Evolutionary conservation across 768 basidiomycete species (phyloP), one percentile per base, ranked within the genome.

Genomic region (Ephemerocybe angulata): DNA sequence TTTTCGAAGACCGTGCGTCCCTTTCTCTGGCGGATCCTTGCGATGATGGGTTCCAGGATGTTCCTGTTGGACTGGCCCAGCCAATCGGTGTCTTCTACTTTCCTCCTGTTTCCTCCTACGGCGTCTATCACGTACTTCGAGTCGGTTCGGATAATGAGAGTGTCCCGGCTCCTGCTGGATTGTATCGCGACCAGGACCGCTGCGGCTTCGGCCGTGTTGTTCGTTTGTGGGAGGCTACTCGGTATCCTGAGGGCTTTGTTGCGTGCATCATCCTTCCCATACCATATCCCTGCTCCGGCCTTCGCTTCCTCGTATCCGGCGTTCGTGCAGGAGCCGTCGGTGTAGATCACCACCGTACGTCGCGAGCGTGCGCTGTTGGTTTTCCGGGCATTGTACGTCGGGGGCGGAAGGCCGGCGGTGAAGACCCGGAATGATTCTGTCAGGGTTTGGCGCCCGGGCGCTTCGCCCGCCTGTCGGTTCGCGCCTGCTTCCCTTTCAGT

Each of bases 321-420:
- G 44, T 53, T 19, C 6, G 3, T 52, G n/a, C 54, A 53, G 11
- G 55, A 56, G 3, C 55, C 55, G 27, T 56, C 55, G 1, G 55
- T 56, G 21, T 56, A 56, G 13, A 56, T 41, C n/a, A 7, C 24
- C 12, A 17, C 17, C 15, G 37, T 17, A 67, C 1, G 7, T 58
- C 54, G 6, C 65, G 64, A 0, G 65, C 65, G 13, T 66, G 47
- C n/a, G 68, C 67, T 12, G 65, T 24, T 0, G 59, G 52, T 28
- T 49, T 4, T 0, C 68, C n/a, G 44, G 69, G 59, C 1, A 69
- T 51, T 35, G 33, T 35, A 10, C 17, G 33, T 35, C 10, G 33
- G 33, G 33, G 0, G 67, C 21, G 3, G 33, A 35, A 17, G 8
- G 33, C 33, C 33, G 33, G 10, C 33, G 8, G 33, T 35, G 33